Conservation (phyloP, 75 land plant genomes). For the Chamaecyparis obtusa region DNA sequence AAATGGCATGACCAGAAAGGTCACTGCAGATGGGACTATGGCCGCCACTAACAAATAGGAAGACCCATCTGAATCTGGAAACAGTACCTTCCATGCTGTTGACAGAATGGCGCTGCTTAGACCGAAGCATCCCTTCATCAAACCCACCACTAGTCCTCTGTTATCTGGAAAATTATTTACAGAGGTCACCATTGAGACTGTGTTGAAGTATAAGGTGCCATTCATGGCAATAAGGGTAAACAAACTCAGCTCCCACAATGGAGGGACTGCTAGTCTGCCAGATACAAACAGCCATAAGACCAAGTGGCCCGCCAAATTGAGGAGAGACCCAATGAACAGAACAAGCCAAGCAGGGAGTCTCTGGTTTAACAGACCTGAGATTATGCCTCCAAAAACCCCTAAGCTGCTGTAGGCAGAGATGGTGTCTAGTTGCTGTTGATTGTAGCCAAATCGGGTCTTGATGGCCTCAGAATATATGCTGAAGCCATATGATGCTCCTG, state of each 20-base stretch:
- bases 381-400: constrained; percentile 31
- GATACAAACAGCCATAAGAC: constrained; percentile 29
- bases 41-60: constrained; percentile 8
- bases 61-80: background rate
- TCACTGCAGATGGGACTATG: background rate
- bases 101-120: constrained; percentile 34
- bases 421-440: constrained; percentile 31
- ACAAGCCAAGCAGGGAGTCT: constrained; percentile 15
- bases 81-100: constrained; percentile 8
- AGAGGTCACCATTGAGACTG: constrained; percentile 25
- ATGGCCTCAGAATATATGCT: constrained; percentile 31
- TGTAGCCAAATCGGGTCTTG: constrained; percentile 20
- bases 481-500: constrained; percentile 33
- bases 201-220: constrained; percentile 32
- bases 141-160: constrained; percentile 38
- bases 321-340: constrained; percentile 19
- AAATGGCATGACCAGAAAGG: background rate
- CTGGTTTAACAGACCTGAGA: constrained; percentile 39
- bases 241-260: constrained; percentile 29
- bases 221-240: constrained; percentile 24
- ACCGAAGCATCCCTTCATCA: constrained; percentile 34
- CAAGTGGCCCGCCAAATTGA: constrained; percentile 15
- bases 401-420: constrained; percentile 29
- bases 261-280: constrained; percentile 2
- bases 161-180: constrained; percentile 42